Evolutionary conservation across 2,329 filamentous ascomycete species (phyloP).

Genomic region (Colletotrichum sp.): DNA sequence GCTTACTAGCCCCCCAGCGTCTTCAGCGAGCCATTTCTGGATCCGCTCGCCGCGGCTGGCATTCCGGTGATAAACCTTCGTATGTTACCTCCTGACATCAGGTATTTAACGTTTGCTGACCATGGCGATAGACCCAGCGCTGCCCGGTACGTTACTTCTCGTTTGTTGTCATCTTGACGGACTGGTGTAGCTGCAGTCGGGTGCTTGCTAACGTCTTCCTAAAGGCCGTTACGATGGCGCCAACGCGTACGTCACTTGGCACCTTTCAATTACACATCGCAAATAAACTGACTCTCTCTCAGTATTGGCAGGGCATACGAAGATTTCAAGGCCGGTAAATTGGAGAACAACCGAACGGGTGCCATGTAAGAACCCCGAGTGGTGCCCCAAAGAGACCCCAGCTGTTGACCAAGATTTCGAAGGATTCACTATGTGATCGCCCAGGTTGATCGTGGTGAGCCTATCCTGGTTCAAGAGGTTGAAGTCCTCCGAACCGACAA

Average conservation of each 20-base stretch:
- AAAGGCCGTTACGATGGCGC: conserved; percentile 77
- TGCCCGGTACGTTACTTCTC: conserved; percentile 57
- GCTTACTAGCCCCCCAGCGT: background rate
- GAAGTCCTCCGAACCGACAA: conserved; percentile 68
- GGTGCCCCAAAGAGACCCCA: no score
- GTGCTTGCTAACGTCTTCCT: background rate
- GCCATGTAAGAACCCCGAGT: conserved; percentile 60
- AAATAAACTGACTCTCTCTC: background rate
- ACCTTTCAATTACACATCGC: background rate
- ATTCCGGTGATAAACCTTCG: conserved; percentile 84
- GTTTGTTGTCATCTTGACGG: background rate
- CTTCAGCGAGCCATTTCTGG: conserved; percentile 58
- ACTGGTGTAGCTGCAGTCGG: background rate
- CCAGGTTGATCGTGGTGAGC: conserved; percentile 79
- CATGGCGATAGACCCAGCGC: conserved; percentile 39
- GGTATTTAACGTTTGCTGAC: background rate
- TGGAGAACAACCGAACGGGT: conserved; percentile 74
- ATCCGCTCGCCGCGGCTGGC: conserved; percentile 65
- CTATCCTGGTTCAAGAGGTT: conserved; percentile 61
- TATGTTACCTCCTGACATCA: background rate
- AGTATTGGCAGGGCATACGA: conserved; percentile 76
- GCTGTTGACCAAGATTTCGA: background rate
- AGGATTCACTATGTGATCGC: conserved; percentile 80
- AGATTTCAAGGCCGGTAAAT: conserved; percentile 68
- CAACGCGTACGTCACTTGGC: conserved; percentile 50